phyloP scores from a whole-genome alignment of 805 yeast genomes.

The Starmerella khaoyaiensis region DNA sequence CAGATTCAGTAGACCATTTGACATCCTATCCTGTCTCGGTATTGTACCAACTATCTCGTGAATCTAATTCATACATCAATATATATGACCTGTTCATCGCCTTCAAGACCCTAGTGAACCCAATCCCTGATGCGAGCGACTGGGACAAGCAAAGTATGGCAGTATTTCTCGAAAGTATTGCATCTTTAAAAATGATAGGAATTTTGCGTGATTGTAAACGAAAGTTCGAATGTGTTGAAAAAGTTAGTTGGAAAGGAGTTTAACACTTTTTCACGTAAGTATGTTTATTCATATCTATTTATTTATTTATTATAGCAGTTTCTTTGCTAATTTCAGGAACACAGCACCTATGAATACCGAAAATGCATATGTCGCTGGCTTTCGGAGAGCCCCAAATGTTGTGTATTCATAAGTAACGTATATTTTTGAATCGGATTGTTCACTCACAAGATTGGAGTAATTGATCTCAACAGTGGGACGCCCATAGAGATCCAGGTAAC shows the following conservation, averaged over 20 bases:
- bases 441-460: constrained; percentile 55
- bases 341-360: constrained; percentile 51
- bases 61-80: constrained; percentile 58
- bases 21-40: constrained; percentile 39
- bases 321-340: constrained; percentile 2
- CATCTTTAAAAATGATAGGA: constrained; percentile 59
- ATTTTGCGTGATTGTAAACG: constrained; percentile 45
- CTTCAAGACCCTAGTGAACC: constrained; percentile 32
- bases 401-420: constrained; percentile 53
- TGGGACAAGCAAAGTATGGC: constrained; percentile 57
- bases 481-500: constrained; percentile 58
- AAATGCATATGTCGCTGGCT: constrained; percentile 38
- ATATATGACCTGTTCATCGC: constrained; percentile 54
- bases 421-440: constrained; percentile 43
- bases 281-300: not conserved
- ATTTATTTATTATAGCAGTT: not conserved
- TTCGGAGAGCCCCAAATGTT: constrained; percentile 38
- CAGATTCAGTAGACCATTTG: constrained; percentile 17
- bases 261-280: constrained; percentile 20
- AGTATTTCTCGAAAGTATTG: constrained; percentile 63
- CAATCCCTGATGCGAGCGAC: constrained; percentile 14
- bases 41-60: constrained; percentile 59
- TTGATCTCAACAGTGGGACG: constrained; percentile 58
- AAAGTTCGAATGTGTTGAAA: constrained; percentile 55
- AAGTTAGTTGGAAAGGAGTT: constrained; percentile 56